Evolutionary conservation across 805 yeast species (phyloP), one percentile per base, ranked within the genome.

Genomic region (Starmerella vitae): DNA sequence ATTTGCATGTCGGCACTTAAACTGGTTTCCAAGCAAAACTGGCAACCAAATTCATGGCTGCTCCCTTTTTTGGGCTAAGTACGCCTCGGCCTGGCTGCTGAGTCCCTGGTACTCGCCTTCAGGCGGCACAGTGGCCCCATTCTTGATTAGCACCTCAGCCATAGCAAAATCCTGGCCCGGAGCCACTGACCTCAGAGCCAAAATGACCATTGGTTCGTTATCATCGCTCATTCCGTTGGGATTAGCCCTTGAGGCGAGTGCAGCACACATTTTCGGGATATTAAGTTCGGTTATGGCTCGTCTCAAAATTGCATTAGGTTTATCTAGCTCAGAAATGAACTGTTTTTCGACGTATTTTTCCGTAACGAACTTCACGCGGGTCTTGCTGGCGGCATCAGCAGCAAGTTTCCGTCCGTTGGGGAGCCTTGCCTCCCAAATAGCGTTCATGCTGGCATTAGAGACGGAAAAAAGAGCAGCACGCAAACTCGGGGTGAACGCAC

Each of bases 331-430:
- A 5, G 33, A 46, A 10, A 70, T 61, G 51, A 57, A 85, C 30
- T 58, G 62, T 55, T 71, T 72, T 4, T 58, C 60, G 20, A 66
- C 64, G 54, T 86, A 86, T 58, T 86, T 86, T 30, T 68, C 64
- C 6, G 67, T 67, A 34, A 83, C 76, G 52, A 68, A 84, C n/a
- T 57, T 55, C 24, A 71, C 60, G 35, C 93, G 63, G 26, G 66
- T 67, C 12, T 63, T 67, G 40, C 68, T 63, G 0, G 66, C 36
- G 1, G 70, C 44, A 53, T 9, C 55, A 39, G 4, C 68, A 45
- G 13, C 46, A 45, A 3, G 70, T 62, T 42, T 41, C 17, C 38
- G 64, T 47, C 42, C 32, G 39, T 43, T 14, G 46, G 48, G 37
- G 19, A 54, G 37, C 17, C 49, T 49, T 2, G 64, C 66, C 55